Base-by-base conservation (phyloP, 352 stramenopile genomes). In the Pythium sp. region DNA sequence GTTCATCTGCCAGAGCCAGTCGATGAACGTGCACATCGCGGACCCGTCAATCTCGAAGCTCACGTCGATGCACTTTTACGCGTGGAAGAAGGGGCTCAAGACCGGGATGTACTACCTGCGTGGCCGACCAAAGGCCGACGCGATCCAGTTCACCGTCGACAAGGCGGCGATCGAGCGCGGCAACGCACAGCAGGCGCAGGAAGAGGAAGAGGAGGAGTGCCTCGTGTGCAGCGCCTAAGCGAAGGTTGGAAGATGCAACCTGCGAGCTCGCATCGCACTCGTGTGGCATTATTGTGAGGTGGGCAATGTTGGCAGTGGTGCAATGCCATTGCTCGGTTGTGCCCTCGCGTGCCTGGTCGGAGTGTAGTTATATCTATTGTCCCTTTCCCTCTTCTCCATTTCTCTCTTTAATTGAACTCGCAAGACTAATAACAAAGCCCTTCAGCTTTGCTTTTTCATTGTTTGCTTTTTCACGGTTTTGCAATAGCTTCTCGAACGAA, bases 31-130 rank as follows among this genome's bases (percentile, higher is more conserved):
- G 51, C 97, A 99, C 86, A 99, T 99, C 74, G 97, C 96, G 22
- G 97, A 99, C 58, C 97, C 98, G n/a, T 99, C 82, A 30, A 96
- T 97, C 34, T 94, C 89, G 47, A 99, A 99, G 81, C 84, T 99
- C 54, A 99, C 97, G n/a, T 98, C 93, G 41, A 99, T 99, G 97
- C 98, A 99, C 86, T 99, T 99, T 73, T 99, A 99, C 77, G 94
- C 97, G 6, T 99, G 98, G 98, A 99, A 99, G 86, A 98, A 98
- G 81, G 98, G 98, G 7, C 87, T 99, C 36, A 99, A 99, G 93
- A 99, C 98, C 20, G 97, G 98, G 58, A 99, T 99, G 96, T 99
- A 99, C 84, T 99, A 99, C 87, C 92, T 99, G 64, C 95, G 98
- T 62, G 98, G 96, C 32, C 86, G 91, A 36, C 97, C 98, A 38